Percentiles rank a stretch among this genome's conserved stretches.
These are phyloP conservation scores for Lizonia empirigonia DNA, from an alignment of 2,329 filamentous ascomycete genomes.

Conservation along the genomic window DNA sequence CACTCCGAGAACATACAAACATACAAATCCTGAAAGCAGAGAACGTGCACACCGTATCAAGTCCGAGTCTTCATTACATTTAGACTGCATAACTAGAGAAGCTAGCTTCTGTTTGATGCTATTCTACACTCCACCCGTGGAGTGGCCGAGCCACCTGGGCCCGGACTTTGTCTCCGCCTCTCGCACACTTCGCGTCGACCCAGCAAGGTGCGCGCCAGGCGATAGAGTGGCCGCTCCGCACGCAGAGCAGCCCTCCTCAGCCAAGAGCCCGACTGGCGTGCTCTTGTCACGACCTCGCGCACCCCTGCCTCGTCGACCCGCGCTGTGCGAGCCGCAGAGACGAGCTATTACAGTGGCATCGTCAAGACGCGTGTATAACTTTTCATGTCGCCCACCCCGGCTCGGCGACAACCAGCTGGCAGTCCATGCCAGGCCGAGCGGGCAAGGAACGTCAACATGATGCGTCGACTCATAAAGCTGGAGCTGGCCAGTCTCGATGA, in stretches of 20 bases:
- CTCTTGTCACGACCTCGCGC: slow-evolving; percentile 37
- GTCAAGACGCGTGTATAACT: slow-evolving; percentile 47
- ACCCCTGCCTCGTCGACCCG: slow-evolving; percentile 11
- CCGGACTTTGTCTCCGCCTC: slow-evolving; percentile 12
- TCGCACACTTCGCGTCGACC: not conserved
- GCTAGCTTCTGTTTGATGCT: slow-evolving; percentile 7
- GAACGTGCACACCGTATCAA: no score
- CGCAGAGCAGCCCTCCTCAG: slow-evolving; percentile 43
- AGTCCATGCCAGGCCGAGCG: slow-evolving; percentile 49
- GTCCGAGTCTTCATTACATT: no score
- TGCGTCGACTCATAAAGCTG: slow-evolving; percentile 40
- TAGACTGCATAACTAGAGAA: slow-evolving; percentile 16
- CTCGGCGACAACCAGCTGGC: slow-evolving; percentile 45
- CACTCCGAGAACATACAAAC: no score
- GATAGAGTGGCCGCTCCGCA: slow-evolving; percentile 44
- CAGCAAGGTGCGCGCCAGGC: slow-evolving; percentile 3
- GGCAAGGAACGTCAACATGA: slow-evolving; percentile 34
- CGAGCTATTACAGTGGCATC: slow-evolving; percentile 46
- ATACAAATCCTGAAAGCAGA: no score
- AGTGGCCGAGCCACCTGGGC: slow-evolving; percentile 7
- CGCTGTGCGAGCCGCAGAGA: slow-evolving; percentile 22
- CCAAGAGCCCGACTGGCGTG: slow-evolving; percentile 42
- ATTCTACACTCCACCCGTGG: slow-evolving; percentile 9
- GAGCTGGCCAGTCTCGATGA: slow-evolving; percentile 46
- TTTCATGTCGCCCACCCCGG: slow-evolving; percentile 43